phyloP scores from a whole-genome alignment of 345 rosid genomes.

The Eutrema yunnanense region DNA sequence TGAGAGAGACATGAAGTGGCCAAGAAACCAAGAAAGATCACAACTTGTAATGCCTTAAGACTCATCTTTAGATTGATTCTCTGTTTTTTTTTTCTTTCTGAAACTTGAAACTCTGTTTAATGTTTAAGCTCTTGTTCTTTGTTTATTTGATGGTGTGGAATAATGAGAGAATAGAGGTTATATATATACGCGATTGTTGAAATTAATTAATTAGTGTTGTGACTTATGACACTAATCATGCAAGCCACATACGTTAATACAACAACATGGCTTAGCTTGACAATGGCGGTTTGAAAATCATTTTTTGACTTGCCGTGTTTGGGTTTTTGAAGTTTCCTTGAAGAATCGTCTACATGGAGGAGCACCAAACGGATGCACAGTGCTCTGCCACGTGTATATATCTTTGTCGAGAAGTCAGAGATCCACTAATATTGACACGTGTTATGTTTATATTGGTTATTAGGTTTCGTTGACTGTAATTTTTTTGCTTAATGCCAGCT shows the following conservation, averaged over 20 bases:
- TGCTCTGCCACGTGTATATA: slow-evolving; percentile 2
- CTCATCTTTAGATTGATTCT: slow-evolving; percentile 32
- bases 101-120: not conserved
- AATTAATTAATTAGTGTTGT: not conserved
- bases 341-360: slow-evolving; percentile 21
- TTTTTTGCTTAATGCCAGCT: slow-evolving; percentile 5
- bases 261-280: slow-evolving; percentile 25
- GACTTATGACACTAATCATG: slow-evolving; percentile 21
- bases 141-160: slow-evolving; percentile 5
- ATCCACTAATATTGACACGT: not conserved
- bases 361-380: slow-evolving; percentile 19
- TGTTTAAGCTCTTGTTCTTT: not conserved
- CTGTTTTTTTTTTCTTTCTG: not conserved
- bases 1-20: slow-evolving; percentile 67
- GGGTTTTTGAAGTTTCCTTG: slow-evolving; percentile 24
- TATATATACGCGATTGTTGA: slow-evolving; percentile 20
- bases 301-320: slow-evolving; percentile 14
- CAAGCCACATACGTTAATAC: not conserved
- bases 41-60: slow-evolving; percentile 35
- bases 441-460: not conserved
- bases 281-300: slow-evolving; percentile 17
- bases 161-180: slow-evolving; percentile 20
- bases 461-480: not conserved
- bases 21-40: slow-evolving; percentile 58
- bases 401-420: not conserved